A percentile compares a stretch with the other conserved stretches of the same genome.
Conservation (phyloP, 2,329 filamentous ascomycete genomes). For the Boeremia exigua region DNA sequence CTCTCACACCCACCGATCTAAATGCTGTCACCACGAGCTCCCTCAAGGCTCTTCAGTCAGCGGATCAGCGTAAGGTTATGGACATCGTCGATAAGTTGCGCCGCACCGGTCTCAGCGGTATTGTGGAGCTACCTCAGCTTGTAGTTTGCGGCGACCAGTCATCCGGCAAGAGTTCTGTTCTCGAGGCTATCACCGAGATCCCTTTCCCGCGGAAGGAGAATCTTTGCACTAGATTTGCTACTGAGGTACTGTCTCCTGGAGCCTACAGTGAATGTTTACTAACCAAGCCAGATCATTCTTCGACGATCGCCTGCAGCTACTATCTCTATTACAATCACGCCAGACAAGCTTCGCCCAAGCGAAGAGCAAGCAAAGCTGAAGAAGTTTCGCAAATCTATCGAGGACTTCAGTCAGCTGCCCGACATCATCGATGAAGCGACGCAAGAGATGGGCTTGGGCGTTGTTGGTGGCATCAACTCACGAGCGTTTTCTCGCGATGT, state of each 20-base stretch:
- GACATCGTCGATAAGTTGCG: constrained; percentile 61
- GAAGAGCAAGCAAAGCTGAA: constrained; percentile 40
- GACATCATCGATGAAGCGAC: constrained; percentile 59
- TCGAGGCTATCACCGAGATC: constrained; percentile 67
- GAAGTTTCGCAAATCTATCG: constrained; percentile 40
- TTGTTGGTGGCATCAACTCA: constrained; percentile 7
- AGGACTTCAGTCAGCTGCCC: constrained; percentile 49
- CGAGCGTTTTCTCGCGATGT: constrained; percentile 47
- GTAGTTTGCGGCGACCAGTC: constrained; percentile 44
- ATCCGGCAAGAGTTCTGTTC: constrained; percentile 67
- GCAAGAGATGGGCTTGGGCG: constrained; percentile 53
- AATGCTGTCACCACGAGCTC: constrained; percentile 38
- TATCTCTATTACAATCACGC: constrained; percentile 4
- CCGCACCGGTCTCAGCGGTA: constrained; percentile 51
- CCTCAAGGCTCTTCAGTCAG: constrained; percentile 53
- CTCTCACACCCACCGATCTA: not conserved
- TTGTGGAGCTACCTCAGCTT: constrained; percentile 31
- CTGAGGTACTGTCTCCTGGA: constrained; percentile 25
- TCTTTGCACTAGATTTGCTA: constrained; percentile 65
- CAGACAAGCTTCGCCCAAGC: constrained; percentile 18
- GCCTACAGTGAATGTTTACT: not conserved
- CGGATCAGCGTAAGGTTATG: constrained; percentile 57
- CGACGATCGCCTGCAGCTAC: constrained; percentile 38
- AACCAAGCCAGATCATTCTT: constrained; percentile 44
- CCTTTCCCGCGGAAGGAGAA: constrained; percentile 61